A percentile compares a stretch with the other conserved stretches of the same genome.
These are phyloP conservation scores for Deinandra increscens DNA, from an alignment of 129 eudicot genomes.

Conservation along the genomic window DNA sequence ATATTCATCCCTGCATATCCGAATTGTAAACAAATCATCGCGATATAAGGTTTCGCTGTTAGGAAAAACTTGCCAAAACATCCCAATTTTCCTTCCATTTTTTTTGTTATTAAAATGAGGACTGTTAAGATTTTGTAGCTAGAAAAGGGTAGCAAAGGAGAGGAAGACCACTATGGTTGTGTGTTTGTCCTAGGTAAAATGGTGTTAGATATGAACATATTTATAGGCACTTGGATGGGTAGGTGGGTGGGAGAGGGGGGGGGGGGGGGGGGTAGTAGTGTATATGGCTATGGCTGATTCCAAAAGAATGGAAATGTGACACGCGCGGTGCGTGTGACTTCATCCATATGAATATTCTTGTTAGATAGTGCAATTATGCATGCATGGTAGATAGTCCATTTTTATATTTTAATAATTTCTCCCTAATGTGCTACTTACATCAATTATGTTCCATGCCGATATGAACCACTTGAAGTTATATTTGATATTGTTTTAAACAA, in stretches of 20 bases:
- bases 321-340: no score
- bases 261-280: neutral
- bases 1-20: slow-evolving; percentile 98
- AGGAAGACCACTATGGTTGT: slow-evolving; percentile 59
- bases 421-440: neutral
- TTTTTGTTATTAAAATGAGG: neutral
- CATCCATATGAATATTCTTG: slow-evolving; percentile 39
- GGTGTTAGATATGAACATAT: slow-evolving; percentile 31
- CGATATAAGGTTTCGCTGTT: slow-evolving; percentile 75
- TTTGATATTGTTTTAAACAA: no score
- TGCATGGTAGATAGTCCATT: slow-evolving; percentile 23
- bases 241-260: neutral
- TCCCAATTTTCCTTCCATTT: slow-evolving; percentile 68
- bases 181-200: slow-evolving; percentile 65
- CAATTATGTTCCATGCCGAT: neutral
- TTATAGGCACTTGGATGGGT: slow-evolving; percentile 41
- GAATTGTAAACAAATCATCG: slow-evolving; percentile 86
- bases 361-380: slow-evolving; percentile 18
- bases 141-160: slow-evolving; percentile 32
- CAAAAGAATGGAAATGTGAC: no score
- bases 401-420: neutral
- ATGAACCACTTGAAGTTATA: neutral
- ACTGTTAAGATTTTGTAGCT: neutral
- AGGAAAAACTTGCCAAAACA: slow-evolving; percentile 47
- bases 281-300: no score